Evolutionary conservation across 1,139 yeast species (phyloP), one percentile per base, ranked within the genome.

Genomic region (Protomyces inundatus): DNA sequence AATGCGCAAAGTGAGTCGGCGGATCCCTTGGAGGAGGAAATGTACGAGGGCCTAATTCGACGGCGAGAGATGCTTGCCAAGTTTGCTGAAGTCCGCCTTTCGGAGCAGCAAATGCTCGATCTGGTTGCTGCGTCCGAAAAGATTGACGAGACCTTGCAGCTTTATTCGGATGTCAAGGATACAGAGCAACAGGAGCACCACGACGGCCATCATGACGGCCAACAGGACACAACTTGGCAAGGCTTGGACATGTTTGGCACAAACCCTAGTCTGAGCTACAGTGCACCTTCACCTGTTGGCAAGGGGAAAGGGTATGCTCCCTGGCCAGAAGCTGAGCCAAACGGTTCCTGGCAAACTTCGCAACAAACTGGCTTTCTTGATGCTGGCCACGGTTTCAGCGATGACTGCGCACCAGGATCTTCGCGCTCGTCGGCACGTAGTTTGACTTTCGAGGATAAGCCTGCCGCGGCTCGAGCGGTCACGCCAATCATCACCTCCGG

Each of bases 31-130:
- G 34, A 51, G 37, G 40, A 52, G 16, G 62, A 58, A 40, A 40
- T 58, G 36, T 45, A 58, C 16, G 54, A 14, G 14, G 16, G 56
- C 40, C 34, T 58, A 10, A 40, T 32, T 12, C 39, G 42, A 33
- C 53, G 56, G 10, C 55, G 62, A 4, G 56, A 58, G 32, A 35
- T 50, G n/a, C 52, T 58, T 12, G 56, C 45, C 2, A 36, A 50
- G 36, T 52, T 40, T 7, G 46, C 46, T 23, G 62, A 58, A 39
- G 39, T 56, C 4, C 45, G 52, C n/a, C 33, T 55, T 16, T 51
- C 45, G 12, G 62, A 58, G 16, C 48, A 42, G 34, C 62, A 58
- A 39, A 58, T 52, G 10, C 32, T 40, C 36, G 34, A 58, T 12
- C 42, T 58, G 51, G 36, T 58, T 45, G 32, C 16, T 40, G 14